These are phyloP conservation scores for Chrysanthemum makinoi DNA, from an alignment of 129 eudicot genomes.

Conservation along the genomic window DNA sequence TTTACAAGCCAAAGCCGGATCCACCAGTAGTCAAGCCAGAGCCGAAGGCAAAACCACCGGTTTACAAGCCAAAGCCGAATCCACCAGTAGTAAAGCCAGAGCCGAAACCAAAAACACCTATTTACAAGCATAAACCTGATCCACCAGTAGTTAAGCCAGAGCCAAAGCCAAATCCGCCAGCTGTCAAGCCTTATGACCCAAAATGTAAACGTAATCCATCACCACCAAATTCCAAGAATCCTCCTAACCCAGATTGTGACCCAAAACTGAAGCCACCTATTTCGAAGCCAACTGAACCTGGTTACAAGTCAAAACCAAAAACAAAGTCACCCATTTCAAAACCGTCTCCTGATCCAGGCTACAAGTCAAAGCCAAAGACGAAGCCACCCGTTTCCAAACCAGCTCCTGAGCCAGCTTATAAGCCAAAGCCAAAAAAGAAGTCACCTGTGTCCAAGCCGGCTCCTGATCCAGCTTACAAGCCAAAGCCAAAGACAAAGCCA, in stretches of 20 bases:
- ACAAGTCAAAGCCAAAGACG: neutral
- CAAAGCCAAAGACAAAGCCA: no score
- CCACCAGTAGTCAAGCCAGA: conserved; percentile 29
- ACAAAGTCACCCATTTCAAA: conserved; percentile 13
- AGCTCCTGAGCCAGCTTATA: no score
- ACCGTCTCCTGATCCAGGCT: conserved; percentile 3
- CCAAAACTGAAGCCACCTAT: neutral
- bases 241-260: neutral
- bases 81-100: conserved; percentile 9
- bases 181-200: conserved; percentile 6
- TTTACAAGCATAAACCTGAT: conserved; percentile 32
- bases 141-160: conserved; percentile 22
- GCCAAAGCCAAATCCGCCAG: conserved; percentile 19
- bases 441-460: neutral
- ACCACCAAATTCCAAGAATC: conserved; percentile 6
- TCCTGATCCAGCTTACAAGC: no score
- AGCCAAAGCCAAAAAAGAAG: neutral
- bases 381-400: conserved; percentile 14
- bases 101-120: conserved; percentile 26
- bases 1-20: conserved; percentile 28
- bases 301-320: conserved; percentile 7
- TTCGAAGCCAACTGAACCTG: neutral
- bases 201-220: no score
- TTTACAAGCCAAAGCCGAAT: neutral
- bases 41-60: conserved; percentile 2